Base-by-base conservation (phyloP, 805 yeast species). In the Hanseniaspora jakobsenii region DNA sequence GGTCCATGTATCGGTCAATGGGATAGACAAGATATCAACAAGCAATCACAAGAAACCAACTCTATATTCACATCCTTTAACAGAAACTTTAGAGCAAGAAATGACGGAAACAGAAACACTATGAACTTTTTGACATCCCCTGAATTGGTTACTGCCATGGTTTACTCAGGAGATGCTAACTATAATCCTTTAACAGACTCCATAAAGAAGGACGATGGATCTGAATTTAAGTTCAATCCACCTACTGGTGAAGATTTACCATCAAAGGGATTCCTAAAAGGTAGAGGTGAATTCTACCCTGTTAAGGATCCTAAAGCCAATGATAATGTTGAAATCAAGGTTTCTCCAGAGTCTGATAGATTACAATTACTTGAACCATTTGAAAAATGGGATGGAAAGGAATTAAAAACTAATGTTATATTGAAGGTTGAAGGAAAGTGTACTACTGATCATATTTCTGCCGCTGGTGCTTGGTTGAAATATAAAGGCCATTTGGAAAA, bases 1-100 rank as follows among this genome's bases (percentile, higher is more conserved):
- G 98, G 98, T 54, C 98, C 97, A 58, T 89, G 98, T 71, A 89
- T 89, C 61, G 98, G 98, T 48, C 98, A 89, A 71, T 89, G 98
- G 98, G 95, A 91, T 63, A 81, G 97, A 70, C 71, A 73, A 52
- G 94, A 83, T 60, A 73, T 82, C 35, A 63, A 73, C 37, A 76
- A 77, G 61, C 67, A 71, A 23, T 72, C 80, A 6, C 68, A 70
- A 43, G 85, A 78, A 51, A 70, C 71, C 55, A 87, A 86, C 65
- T 83, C 97, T 44, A 91, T 89, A 54, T 87, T 89, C 66, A 86
- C 97, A 5, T 87, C 96, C 10, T 89, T 87, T 75, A 89, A 89
- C 77, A 81, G 98, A 73, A 89, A 89, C 67, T 89, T 89, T 74
- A 80, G 91, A 64, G 84, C 96, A 29, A 83, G 98, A 73, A 91